Base-by-base conservation (phyloP, 495 filamentous ascomycete genomes). In the Elasticomyces elasticus region DNA sequence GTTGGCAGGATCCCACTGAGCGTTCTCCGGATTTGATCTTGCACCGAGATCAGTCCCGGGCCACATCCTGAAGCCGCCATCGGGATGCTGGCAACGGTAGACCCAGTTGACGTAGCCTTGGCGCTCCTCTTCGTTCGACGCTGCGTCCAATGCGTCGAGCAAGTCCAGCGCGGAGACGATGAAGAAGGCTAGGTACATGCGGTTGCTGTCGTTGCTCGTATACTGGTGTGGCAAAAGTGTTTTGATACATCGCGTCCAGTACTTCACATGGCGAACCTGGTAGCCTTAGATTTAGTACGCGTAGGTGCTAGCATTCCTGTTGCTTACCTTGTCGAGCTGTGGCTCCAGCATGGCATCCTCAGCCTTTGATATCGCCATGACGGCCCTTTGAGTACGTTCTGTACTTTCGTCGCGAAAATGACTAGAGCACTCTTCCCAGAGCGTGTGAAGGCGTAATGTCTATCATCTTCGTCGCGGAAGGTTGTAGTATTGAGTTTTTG, bases 171-270 rank as follows among this genome's bases (percentile, higher is more conserved):
- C 87, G 7, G 81, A 78, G 54, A 97, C 72, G 35, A 84, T 86
- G 72, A 98, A 94, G 71, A 82, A 95, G 53, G 84, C 88, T 19
- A 97, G 79, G 1, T 83, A 84, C 68, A 96, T 84, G 58, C 92
- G 89, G 67, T 86, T 89, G 49, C 85, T 85, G 69, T 98, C 92
- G 66, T 83, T 91, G 63, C 79, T 76, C 38, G 82, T 88, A 73
- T 97, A 97, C 55, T 79, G 74, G 49, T 76, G 74, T 1, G 92
- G 92, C 4, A 98, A 81, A 44, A 81, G 75, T 31, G 88, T 83
- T 62, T 84, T 87, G 40, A 91, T 77, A 60, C 89, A 95, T 65
- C 89, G 82, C 56, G 87, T 79, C 84, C 91, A 97, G 76, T 95
- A 98, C 64, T 84, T 87, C 64, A 91, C 74, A 68, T 98, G 92